Evolutionary conservation across 345 rosid genomes (phyloP).

Genomic region (Corchorus capsularis): DNA sequence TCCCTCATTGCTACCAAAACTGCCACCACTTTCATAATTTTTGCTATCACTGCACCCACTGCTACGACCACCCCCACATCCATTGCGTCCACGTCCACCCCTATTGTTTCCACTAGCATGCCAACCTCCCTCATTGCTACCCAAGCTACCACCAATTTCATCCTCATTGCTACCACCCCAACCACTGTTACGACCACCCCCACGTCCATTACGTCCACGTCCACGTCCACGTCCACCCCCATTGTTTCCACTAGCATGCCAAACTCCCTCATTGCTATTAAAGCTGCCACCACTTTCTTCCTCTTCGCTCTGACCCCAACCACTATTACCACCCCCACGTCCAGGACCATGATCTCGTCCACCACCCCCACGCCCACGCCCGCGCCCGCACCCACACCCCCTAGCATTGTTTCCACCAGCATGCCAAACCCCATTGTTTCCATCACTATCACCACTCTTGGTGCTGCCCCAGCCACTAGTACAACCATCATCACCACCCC

Average conservation of each 20-base stretch:
- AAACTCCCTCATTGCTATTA: neutral
- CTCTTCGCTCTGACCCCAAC: neutral
- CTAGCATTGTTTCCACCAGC: constrained; percentile 18
- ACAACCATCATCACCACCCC: constrained; percentile 36
- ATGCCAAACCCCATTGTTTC: neutral
- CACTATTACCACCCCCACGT: neutral
- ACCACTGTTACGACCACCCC: constrained; percentile 45
- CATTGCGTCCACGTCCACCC: constrained; percentile 16
- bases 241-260: neutral
- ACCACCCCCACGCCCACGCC: constrained; percentile 8
- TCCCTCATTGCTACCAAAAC: neutral
- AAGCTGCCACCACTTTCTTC: neutral
- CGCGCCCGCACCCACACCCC: constrained; percentile 21
- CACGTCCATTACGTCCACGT: neutral
- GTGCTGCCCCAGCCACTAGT: constrained; percentile 60
- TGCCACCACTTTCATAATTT: neutral
- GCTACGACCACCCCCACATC: neutral
- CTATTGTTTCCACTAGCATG: constrained; percentile 12
- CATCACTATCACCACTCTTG: neutral
- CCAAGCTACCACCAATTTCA: neutral
- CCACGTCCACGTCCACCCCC: neutral
- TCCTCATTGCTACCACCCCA: constrained; percentile 38
- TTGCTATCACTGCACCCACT: neutral
- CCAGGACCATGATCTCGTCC: neutral
- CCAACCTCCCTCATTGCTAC: neutral